These are phyloP conservation scores for Nymphaea colorata DNA, from an alignment of 164 flowering plant species.

Conservation along the genomic window DNA sequence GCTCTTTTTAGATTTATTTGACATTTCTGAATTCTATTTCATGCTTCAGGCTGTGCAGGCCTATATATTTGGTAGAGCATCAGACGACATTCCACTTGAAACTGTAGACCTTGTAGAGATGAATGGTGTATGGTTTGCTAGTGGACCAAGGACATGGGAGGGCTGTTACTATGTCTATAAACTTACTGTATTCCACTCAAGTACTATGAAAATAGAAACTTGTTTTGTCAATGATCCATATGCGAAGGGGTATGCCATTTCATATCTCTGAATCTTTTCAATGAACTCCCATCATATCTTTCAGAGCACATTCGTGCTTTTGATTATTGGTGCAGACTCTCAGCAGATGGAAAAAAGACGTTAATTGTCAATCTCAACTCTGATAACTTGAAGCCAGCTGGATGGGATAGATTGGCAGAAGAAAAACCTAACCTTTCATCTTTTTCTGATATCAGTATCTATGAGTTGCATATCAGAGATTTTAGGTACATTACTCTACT, in stretches of 20 bases:
- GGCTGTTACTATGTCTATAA: conserved; percentile 87
- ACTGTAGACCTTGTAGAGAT: conserved; percentile 43
- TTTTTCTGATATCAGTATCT: conserved; percentile 74
- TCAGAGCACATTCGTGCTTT: neutral
- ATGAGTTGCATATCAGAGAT: conserved; percentile 92
- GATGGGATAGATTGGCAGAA: conserved; percentile 67
- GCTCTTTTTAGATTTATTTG: neutral
- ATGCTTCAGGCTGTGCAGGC: conserved; percentile 42
- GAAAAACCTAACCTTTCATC: conserved; percentile 68
- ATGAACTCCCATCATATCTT: no score
- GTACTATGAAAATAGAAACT: conserved; percentile 54
- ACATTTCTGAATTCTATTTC: conserved; percentile 2
- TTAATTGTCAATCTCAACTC: conserved; percentile 57
- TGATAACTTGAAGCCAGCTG: conserved; percentile 58
- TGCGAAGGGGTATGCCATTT: conserved; percentile 77
- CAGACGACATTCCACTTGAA: conserved; percentile 37
- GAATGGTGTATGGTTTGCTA: conserved; percentile 71
- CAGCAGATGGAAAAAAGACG: conserved; percentile 63
- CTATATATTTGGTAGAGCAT: conserved; percentile 39
- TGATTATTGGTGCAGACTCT: conserved; percentile 45
- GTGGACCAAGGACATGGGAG: conserved; percentile 71
- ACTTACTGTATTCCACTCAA: conserved; percentile 71
- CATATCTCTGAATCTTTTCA: neutral
- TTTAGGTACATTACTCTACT: conserved; percentile 40
- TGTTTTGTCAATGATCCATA: conserved; percentile 89